Base-by-base conservation (phyloP, 768 basidiomycete species). In the Clathrus columnatus region DNA sequence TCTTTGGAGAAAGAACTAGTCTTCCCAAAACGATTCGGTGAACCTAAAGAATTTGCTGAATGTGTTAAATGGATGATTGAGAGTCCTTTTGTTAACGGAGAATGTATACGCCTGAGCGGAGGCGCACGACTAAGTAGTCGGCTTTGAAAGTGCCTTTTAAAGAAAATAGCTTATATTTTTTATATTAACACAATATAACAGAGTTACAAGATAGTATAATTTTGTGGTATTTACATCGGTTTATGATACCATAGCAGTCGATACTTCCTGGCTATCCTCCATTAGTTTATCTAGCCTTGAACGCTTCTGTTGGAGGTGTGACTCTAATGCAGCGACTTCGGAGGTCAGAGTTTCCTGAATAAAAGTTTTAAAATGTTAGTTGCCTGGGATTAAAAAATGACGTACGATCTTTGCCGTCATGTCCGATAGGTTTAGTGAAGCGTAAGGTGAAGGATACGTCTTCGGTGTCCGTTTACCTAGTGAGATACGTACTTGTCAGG, bases 21-120 rank as follows among this genome's bases (percentile, higher is more conserved):
- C 10, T 73, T 69, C 56, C 73, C 73, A 3, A 61, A 60, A 8
- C 65, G 80, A 14, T 77, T 78, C 57, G 80, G 80, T 1, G 64
- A 68, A 23, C 70, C 76, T 0, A 63, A 63, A 10, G 80, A 81
- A 63, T 81, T 80, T 60, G 76, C 79, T 5, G 67, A 70, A 51
- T 79, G 79, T 5, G 71, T 78, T 7, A 63, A 70, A 46, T 77
- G 75, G 73, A 70, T 77, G 26, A 59, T 80, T 46, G 77, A 78
- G 58, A 75, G 74, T 57, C 67, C 73, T 4, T 80, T 78, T 67
- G 72, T 81, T 16, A 82, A 82, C 63, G 81, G 79, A 27, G 77
- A 79, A 64, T 73, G 71, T 2, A 69, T 78, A 20, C 68, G 76
- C 52, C 62, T 78, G 53, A 77, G 73, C 54, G 77, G 75, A 2